phyloP scores from a whole-genome alignment of 2,329 filamentous ascomycete species.

The Neophaeococcomyces aloes region DNA sequence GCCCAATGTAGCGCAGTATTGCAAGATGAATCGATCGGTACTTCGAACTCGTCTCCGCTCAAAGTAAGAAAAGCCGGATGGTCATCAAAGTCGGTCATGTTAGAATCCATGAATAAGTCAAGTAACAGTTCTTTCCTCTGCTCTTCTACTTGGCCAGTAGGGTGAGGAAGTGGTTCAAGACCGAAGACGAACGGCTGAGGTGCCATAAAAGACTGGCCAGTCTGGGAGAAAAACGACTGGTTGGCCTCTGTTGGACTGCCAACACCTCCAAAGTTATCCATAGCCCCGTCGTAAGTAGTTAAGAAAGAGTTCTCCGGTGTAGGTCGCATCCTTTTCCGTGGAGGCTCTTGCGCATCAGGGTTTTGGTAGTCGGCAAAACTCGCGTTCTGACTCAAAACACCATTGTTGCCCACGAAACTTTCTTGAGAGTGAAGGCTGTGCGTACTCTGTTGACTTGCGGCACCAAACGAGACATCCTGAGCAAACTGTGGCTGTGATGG shows the following conservation, averaged over 20 bases:
- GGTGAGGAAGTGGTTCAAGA: conserved; percentile 38
- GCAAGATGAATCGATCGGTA: conserved; percentile 76
- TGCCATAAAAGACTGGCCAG: conserved; percentile 18
- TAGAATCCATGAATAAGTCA: conserved; percentile 68
- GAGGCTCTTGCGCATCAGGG: conserved; percentile 20
- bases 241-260: conserved; percentile 36
- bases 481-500: conserved; percentile 54
- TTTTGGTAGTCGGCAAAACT: conserved; percentile 20
- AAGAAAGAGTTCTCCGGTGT: conserved; percentile 31
- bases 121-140: conserved; percentile 73
- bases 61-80: conserved; percentile 69
- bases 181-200: conserved; percentile 23
- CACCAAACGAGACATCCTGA: conserved; percentile 54
- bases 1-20: conserved; percentile 94
- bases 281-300: conserved; percentile 24
- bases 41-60: conserved; percentile 71
- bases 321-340: conserved; percentile 22
- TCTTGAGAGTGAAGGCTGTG: conserved; percentile 62
- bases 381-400: conserved; percentile 48
- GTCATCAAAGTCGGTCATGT: conserved; percentile 57
- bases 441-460: conserved; percentile 69
- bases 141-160: conserved; percentile 55
- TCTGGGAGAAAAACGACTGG: conserved; percentile 37
- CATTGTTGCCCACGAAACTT: conserved; percentile 48
- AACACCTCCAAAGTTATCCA: conserved; percentile 15